Evolutionary conservation across 805 yeast species (phyloP), one percentile per base, ranked within the genome.

Genomic region (Cyberlindnera mississippiensis): DNA sequence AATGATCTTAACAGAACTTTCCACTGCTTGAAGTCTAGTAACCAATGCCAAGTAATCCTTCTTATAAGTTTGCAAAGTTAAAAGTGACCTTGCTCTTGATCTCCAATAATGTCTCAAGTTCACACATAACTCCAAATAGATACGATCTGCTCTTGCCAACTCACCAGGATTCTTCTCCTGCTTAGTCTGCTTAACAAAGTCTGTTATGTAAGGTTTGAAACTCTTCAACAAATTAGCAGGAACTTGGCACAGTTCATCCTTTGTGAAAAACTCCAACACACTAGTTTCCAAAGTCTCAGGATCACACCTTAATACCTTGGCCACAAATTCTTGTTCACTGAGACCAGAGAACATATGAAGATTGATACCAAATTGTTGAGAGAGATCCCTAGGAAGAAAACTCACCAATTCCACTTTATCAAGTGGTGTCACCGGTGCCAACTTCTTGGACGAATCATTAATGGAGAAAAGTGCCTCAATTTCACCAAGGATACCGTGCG

Each of bases 311-410:
- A 93, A 66, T 8, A 93, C 76, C 58, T 82, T 83, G n/a, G 52
- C 40, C 7, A 91, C 82, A 22, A 91, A 71, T 33, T 77, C 84
- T 5, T 74, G 78, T 29, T 82, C 95, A 1, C 81, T 51, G 17
- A 77, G 50, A 32, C 68, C 67, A 5, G 87, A 72, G 63, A 79
- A 87, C 67, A 80, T 73, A 59, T 93, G 98, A 39, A 93, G 69
- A 58, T 91, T 90, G 57, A 93, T 93, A 30, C 96, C 96, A 67
- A 93, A 89, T 54, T 88, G 97, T 59, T 93, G 99, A 1, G 96
- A 86, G 34, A 89, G 66, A 54, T 91, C 97, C 46, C 95, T 72
- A 1, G 95, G 76, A 38, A 93, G 70, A 48, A 82, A 82, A 0
- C 90, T 69, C 1, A 85, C 62, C 55, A 85, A 44, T 33, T 44